Percentiles rank a stretch among this genome's conserved stretches.
phyloP scores from a whole-genome alignment of 495 filamentous ascomycete genomes.

The Lophiotrema nucula region DNA sequence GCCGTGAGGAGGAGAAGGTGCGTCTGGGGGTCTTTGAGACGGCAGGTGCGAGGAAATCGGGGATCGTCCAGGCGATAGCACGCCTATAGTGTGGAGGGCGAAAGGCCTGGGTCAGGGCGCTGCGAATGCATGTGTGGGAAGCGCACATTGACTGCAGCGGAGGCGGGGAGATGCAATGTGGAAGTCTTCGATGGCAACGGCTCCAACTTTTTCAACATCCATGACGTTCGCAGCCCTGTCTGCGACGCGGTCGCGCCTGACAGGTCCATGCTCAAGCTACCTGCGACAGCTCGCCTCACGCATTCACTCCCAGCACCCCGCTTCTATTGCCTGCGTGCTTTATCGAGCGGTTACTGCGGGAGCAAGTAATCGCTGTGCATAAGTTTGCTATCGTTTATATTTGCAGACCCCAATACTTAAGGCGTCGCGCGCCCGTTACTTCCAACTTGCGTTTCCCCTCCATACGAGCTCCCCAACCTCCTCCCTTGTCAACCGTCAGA shows the following conservation, averaged over 20 bases:
- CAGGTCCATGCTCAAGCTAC: background rate
- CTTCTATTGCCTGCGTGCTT: too few relatives aligned
- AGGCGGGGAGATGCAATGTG: background rate
- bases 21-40: constrained; percentile 1
- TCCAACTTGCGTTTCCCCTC: too few relatives aligned
- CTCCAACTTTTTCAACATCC: constrained; percentile 10
- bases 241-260: background rate
- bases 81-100: constrained; percentile 2
- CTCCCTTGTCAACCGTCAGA: too few relatives aligned
- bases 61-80: constrained; percentile 9
- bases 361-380: too few relatives aligned
- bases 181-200: background rate
- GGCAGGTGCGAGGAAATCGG: constrained; percentile 28
- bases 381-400: too few relatives aligned
- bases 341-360: too few relatives aligned
- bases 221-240: constrained; percentile 21
- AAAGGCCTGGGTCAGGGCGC: constrained; percentile 24
- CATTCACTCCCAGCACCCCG: too few relatives aligned
- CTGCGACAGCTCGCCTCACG: too few relatives aligned
- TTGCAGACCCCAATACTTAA: too few relatives aligned
- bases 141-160: constrained; percentile 23
- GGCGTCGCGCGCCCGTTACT: too few relatives aligned
- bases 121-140: constrained; percentile 27
- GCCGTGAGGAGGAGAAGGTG: constrained; percentile 11
- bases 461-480: too few relatives aligned